phyloP scores from a whole-genome alignment of 1,139 yeast species.

The Protomyces lactucae-debilis region DNA sequence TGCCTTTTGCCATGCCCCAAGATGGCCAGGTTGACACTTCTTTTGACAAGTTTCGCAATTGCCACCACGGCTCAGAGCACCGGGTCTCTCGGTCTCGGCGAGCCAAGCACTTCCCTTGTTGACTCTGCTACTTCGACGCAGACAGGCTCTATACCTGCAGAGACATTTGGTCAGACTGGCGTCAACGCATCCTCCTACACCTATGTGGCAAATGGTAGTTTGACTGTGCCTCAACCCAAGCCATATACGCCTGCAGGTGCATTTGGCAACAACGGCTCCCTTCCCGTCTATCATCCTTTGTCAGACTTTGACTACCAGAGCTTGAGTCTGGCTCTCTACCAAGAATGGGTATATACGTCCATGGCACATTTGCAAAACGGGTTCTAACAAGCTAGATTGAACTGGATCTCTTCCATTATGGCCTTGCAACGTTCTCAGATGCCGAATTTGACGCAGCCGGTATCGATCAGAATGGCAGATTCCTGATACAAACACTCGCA shows the following conservation, averaged over 20 bases:
- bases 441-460: conserved; percentile 30
- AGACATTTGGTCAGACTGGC: conserved; percentile 25
- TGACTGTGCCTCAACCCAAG: conserved; percentile 23
- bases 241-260: conserved; percentile 31
- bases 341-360: conserved; percentile 7
- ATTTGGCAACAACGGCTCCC: conserved; percentile 26
- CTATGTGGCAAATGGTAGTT: conserved; percentile 29
- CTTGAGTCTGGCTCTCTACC: conserved; percentile 29
- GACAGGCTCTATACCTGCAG: neutral
- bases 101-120: no score
- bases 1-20: neutral
- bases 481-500: conserved; percentile 30
- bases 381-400: conserved; percentile 12
- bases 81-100: neutral
- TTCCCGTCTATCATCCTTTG: conserved; percentile 29
- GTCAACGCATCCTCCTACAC: conserved; percentile 20
- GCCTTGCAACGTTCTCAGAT: conserved; percentile 29
- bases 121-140: neutral
- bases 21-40: neutral
- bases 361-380: neutral
- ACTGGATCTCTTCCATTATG: conserved; percentile 29
- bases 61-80: neutral
- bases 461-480: conserved; percentile 24
- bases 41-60: neutral
- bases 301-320: conserved; percentile 31